A percentile compares a stretch with the other conserved stretches of the same genome.
Evolutionary conservation across 2,329 filamentous ascomycete genomes (phyloP).

Genomic region (Colletotrichum sp.): DNA sequence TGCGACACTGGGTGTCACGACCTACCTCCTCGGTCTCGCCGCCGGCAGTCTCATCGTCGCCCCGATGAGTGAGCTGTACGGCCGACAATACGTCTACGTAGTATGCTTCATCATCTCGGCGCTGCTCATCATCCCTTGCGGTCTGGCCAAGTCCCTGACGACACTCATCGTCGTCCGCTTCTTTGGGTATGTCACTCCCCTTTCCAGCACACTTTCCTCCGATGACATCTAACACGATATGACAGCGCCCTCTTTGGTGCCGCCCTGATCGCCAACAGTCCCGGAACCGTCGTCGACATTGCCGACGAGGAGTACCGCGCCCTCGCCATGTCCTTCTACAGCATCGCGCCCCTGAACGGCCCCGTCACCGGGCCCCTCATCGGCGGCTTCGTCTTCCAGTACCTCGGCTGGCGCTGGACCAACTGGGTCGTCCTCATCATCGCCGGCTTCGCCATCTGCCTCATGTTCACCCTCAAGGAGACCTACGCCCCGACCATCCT

Average conservation of each 20-base stretch:
- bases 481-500: constrained; percentile 79
- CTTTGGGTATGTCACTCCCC: constrained; percentile 58
- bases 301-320: constrained; percentile 81
- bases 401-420: constrained; percentile 87
- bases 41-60: constrained; percentile 75
- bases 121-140: constrained; percentile 74
- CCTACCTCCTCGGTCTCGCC: constrained; percentile 78
- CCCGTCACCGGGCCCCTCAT: constrained; percentile 66
- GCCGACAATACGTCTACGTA: constrained; percentile 72
- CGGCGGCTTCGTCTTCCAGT: constrained; percentile 79
- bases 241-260: constrained; percentile 65
- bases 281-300: constrained; percentile 84
- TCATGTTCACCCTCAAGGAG: constrained; percentile 69
- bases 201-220: constrained; percentile 18
- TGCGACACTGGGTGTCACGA: constrained; percentile 78
- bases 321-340: constrained; percentile 83
- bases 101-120: constrained; percentile 68
- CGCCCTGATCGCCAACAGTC: constrained; percentile 83
- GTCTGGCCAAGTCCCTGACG: constrained; percentile 68
- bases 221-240: neutral
- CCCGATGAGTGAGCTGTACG: constrained; percentile 74
- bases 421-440: constrained; percentile 83
- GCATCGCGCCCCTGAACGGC: constrained; percentile 84
- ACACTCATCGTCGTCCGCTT: constrained; percentile 76
- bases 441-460: constrained; percentile 62